Conservation (phyloP, 345 rosid species). For the Salix caprea region DNA sequence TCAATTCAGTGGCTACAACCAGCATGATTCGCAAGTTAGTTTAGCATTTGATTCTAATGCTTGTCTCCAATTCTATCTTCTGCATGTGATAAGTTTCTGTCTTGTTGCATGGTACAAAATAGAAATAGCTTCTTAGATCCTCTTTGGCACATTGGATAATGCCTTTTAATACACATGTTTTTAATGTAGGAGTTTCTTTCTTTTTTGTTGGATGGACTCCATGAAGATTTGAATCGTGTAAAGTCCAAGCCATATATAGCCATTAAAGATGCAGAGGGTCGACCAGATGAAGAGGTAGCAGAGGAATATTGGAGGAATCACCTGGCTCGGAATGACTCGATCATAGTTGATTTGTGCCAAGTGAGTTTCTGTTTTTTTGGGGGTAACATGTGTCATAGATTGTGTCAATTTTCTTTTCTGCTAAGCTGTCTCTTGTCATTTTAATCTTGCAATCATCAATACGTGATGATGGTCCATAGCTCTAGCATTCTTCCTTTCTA, state of each 20-base stretch:
- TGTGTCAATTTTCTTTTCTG: background rate
- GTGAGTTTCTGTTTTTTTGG: slow-evolving; percentile 5
- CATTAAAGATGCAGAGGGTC: slow-evolving; percentile 17
- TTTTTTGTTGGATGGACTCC: slow-evolving; percentile 31
- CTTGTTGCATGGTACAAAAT: background rate
- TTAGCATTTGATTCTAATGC: background rate
- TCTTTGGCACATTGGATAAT: background rate
- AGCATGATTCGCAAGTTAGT: slow-evolving; percentile 28
- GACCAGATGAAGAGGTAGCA: slow-evolving; percentile 23
- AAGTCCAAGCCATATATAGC: slow-evolving; percentile 21
- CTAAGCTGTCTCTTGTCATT: too few species aligned
- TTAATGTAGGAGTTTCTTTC: slow-evolving; percentile 23
- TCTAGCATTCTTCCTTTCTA: too few species aligned
- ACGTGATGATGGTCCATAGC: too few species aligned
- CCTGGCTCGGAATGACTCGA: slow-evolving; percentile 26
- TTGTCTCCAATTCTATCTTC: background rate
- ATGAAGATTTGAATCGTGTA: slow-evolving; percentile 29
- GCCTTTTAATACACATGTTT: background rate
- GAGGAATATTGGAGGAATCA: slow-evolving; percentile 28
- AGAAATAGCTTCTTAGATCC: background rate
- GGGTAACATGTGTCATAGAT: background rate
- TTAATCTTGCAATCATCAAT: too few species aligned
- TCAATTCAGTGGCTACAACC: slow-evolving; percentile 29
- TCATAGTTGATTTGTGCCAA: slow-evolving; percentile 29
- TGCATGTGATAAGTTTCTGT: background rate